phyloP scores from a whole-genome alignment of 129 eudicot species.

The sunflower (Helianthus annuus) region HanXRQr2.0-SUNRISE NC_035445.2:172794457-172794956 shows the following conservation, averaged over 20 bases:
- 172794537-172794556: slow-evolving; percentile 59
- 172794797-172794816: neutral
- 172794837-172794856: neutral
- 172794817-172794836: neutral
- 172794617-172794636: slow-evolving; percentile 51
- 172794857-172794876: too few relatives aligned
- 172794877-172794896: too few relatives aligned
- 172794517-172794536: slow-evolving; percentile 68
- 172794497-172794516: slow-evolving; percentile 69
- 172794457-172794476: slow-evolving; percentile 70
- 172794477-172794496: slow-evolving; percentile 78
- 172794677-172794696: neutral
- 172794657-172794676: slow-evolving; percentile 1
- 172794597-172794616: slow-evolving; percentile 29
- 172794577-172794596: slow-evolving; percentile 26
- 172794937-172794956: too few relatives aligned
- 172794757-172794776: slow-evolving; percentile 29
- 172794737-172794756: neutral
- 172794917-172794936: too few relatives aligned
- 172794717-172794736: neutral
- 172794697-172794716: neutral
- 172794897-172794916: too few relatives aligned
- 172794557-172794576: slow-evolving; percentile 69
- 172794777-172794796: slow-evolving; percentile 21
- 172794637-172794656: slow-evolving; percentile 21